Base-by-base conservation (phyloP, 2,329 filamentous ascomycete species). In the Pseudopithomyces maydicus region DNA sequence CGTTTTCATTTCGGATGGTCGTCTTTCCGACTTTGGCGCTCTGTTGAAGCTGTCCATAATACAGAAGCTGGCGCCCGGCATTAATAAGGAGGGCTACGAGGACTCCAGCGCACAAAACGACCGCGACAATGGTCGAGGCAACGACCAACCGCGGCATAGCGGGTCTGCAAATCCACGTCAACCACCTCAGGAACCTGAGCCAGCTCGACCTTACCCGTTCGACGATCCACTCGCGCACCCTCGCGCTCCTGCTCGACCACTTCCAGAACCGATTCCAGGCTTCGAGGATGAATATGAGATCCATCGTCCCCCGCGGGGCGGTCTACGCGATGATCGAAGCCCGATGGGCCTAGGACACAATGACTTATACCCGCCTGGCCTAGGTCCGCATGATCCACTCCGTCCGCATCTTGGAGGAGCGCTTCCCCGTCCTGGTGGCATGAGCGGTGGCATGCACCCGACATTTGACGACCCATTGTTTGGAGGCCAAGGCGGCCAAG, bases 241-340 rank as follows among this genome's bases (percentile, higher is more conserved):
- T 1, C 84, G 84, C 14, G 64, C 63, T 7, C 87, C 83, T 0
- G 81, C 84, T 41, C 81, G 81, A 19, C 90, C 90, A 1, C 71
- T 87, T 15, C 92, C 93, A 63, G 92, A 96, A 64, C 86, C 89
- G 0, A 93, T 94, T 0, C 95, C 95, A 0, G 91, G 86, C 19
- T 98, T 98, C 64, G 95, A 98, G 64, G 94, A 99, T 72, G 92
- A 97, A 70, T 89, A 92, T 68, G 91, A 97, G 61, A 83, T 97
- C 57, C 87, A 90, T 59, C 82, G 87, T 1, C 90, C 88, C 0
- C 82, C 84, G 2, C 84, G 87, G 10, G 81, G 82, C 3, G 70
- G 78, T 67, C 80, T 64, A 1, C 59, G 63, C 23, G 78, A 80
- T 6, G 83, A 80, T 23, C 78, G 81, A 14, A 82, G 84, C 12